Conservation (phyloP, 1,284 basidiomycete genomes). For the Gastroboletus turbinatus region DNA sequence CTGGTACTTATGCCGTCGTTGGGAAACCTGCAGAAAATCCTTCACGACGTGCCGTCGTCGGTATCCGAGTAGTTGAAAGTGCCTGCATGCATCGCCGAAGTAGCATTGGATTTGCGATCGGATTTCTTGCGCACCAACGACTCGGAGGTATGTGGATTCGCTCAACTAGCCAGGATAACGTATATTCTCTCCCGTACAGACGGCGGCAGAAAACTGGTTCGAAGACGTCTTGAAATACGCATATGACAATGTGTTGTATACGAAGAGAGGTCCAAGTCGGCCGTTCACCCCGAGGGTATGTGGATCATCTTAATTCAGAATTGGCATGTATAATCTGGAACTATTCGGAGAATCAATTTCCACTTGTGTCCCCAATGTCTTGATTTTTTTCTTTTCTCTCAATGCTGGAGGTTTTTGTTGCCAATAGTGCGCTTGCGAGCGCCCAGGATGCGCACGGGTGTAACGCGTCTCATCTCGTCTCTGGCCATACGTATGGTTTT, state of each 20-base stretch:
- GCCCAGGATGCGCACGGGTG: too few species aligned
- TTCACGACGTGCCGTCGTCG: conserved; percentile 67
- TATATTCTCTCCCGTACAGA: conserved; percentile 42
- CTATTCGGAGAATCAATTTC: too few species aligned
- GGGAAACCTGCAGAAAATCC: conserved; percentile 39
- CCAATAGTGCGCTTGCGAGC: too few species aligned
- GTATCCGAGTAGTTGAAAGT: conserved; percentile 71
- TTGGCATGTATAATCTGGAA: too few species aligned
- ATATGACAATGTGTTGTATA: conserved; percentile 81
- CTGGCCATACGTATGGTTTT: too few species aligned
- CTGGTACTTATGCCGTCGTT: conserved; percentile 57
- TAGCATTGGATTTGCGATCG: conserved; percentile 76
- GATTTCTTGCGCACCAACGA: conserved; percentile 68
- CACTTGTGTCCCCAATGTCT: too few species aligned
- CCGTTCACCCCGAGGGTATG: too few species aligned
- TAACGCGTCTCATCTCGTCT: too few species aligned
- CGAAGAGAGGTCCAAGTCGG: too few species aligned
- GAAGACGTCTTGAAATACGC: conserved; percentile 80
- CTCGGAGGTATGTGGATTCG: conserved; percentile 47
- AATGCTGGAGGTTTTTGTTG: too few species aligned
- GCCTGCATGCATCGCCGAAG: conserved; percentile 70
- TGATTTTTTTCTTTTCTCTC: too few species aligned
- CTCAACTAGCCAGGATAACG: not conserved
- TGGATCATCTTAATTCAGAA: too few species aligned
- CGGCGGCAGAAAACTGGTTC: conserved; percentile 84